These are phyloP conservation scores for Tricholomella constricta DNA, from an alignment of 768 basidiomycete species.

Conservation along the genomic window DNA sequence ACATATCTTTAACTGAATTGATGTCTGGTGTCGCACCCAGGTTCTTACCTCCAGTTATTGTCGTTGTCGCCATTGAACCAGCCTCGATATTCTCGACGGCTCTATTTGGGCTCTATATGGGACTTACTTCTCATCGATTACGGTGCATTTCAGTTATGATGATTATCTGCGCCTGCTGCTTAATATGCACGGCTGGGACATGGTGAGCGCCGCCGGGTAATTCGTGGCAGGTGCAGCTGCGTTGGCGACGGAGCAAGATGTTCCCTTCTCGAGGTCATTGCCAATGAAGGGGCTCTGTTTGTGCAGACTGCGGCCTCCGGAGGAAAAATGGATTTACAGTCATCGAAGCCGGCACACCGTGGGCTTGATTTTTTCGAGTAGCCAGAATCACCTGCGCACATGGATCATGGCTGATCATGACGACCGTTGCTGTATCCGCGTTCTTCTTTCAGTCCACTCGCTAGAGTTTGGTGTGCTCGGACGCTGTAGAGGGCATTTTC, in stretches of 20 bases:
- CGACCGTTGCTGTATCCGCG: not conserved
- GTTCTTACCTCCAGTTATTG: constrained; percentile 6
- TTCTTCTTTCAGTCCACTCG: no score
- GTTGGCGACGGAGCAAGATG: constrained; percentile 1
- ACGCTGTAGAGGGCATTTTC: no score
- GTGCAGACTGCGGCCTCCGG: not conserved
- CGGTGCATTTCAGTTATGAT: not conserved
- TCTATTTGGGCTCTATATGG: constrained; percentile 3
- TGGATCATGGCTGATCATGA: not conserved
- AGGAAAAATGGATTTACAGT: not conserved
- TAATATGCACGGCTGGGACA: constrained; percentile 8
- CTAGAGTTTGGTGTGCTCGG: no score
- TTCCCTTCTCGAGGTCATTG: not conserved
- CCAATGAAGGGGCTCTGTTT: not conserved
- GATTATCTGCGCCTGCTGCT: not conserved
- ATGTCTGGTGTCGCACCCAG: not conserved
- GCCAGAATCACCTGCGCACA: not conserved
- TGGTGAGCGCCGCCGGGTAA: constrained; percentile 7
- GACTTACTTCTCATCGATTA: not conserved
- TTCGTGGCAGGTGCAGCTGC: constrained; percentile 4
- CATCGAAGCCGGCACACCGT: not conserved
- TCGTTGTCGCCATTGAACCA: constrained; percentile 1
- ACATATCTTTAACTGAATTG: not conserved
- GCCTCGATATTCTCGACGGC: not conserved
- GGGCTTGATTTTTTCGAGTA: not conserved